Evolutionary conservation across 768 basidiomycete species (phyloP).

Genomic region (Leccinum arenicola): DNA sequence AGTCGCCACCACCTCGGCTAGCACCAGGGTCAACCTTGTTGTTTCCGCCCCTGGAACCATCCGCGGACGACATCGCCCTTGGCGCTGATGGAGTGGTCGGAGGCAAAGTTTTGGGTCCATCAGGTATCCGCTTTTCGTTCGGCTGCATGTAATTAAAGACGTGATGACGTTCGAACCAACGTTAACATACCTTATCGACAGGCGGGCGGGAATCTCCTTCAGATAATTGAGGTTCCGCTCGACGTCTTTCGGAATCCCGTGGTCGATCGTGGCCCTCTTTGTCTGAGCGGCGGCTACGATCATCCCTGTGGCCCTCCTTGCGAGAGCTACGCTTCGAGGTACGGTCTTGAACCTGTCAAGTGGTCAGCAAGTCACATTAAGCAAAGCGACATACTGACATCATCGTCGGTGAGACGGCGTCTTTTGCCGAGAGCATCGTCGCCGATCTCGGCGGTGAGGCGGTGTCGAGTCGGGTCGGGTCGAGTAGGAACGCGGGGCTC

Average conservation of each 20-base stretch:
- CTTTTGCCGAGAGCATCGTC: conserved; percentile 77
- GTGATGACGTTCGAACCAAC: not conserved
- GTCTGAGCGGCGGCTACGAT: conserved; percentile 64
- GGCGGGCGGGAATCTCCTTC: conserved; percentile 49
- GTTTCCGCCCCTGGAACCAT: conserved; percentile 35
- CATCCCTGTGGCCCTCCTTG: conserved; percentile 75
- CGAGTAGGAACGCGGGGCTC: conserved; percentile 63
- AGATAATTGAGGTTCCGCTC: conserved; percentile 57
- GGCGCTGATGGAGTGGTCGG: conserved; percentile 67
- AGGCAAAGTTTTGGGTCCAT: conserved; percentile 53
- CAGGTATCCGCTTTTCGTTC: conserved; percentile 54
- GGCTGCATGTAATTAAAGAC: conserved; percentile 31
- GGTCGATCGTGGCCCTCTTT: conserved; percentile 67
- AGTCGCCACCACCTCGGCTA: conserved; percentile 46
- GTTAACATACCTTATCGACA: conserved; percentile 59
- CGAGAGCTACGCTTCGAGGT: conserved; percentile 79
- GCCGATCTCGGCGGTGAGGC: conserved; percentile 38
- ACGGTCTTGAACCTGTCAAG: conserved; percentile 56
- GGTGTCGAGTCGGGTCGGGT: conserved; percentile 58
- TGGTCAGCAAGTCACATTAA: conserved; percentile 11
- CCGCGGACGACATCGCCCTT: conserved; percentile 61
- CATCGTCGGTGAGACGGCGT: conserved; percentile 66
- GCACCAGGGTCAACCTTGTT: conserved; percentile 44
- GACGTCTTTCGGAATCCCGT: conserved; percentile 66
- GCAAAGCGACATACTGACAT: conserved; percentile 45